phyloP scores from a whole-genome alignment of 1,284 basidiomycete species.

The Sanghuangporus weigelae region DNA sequence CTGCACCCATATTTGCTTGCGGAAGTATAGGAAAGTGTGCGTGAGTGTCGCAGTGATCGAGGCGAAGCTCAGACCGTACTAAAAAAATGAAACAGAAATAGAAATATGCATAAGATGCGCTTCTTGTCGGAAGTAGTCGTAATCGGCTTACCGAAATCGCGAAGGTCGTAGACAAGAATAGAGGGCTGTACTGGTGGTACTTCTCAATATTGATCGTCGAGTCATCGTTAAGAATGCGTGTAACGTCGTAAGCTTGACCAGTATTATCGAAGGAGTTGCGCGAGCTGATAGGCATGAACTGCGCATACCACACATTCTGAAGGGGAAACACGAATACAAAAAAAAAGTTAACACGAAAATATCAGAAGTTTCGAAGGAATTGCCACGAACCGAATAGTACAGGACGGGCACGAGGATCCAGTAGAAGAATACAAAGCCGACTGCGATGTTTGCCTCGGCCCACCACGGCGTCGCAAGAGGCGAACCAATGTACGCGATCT shows the following conservation, averaged over 20 bases:
- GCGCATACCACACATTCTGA: conserved; percentile 22
- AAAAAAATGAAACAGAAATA: background rate
- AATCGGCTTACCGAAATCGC: conserved; percentile 20
- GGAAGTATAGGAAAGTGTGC: conserved; percentile 33
- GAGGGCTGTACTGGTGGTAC: conserved; percentile 19
- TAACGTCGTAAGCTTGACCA: conserved; percentile 31
- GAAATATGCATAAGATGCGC: background rate
- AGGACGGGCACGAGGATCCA: conserved; percentile 33
- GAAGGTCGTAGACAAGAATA: conserved; percentile 23
- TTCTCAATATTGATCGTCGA: conserved; percentile 19
- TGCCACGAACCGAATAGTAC: conserved; percentile 13
- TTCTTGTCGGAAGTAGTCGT: background rate
- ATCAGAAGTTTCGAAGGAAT: background rate
- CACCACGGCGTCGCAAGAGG: conserved; percentile 22
- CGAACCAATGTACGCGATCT: conserved; percentile 19
- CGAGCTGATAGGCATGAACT: conserved; percentile 18
- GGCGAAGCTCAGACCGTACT: conserved; percentile 20
- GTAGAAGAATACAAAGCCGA: conserved; percentile 36
- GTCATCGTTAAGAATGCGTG: conserved; percentile 24
- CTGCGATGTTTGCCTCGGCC: conserved; percentile 38
- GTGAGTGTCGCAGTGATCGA: conserved; percentile 26
- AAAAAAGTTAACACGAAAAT: background rate
- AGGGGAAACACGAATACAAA: no score
- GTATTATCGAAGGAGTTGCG: conserved; percentile 19
- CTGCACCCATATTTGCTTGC: conserved; percentile 29